Base-by-base conservation (phyloP, 1,284 basidiomycete species). In the Ceratobasidium sp. region DNA sequence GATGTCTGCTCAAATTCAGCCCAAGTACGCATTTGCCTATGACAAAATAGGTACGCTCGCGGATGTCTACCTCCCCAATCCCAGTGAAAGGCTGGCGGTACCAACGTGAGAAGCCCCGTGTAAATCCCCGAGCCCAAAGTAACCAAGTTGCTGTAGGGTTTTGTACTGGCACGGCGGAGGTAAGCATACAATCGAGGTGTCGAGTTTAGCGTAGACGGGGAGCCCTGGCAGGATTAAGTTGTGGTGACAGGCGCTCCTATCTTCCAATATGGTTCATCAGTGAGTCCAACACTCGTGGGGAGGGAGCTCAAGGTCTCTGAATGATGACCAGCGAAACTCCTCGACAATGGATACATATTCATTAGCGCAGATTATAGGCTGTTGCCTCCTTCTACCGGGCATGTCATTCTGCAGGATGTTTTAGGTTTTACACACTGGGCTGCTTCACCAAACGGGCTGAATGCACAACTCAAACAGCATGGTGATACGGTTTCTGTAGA, bases 291-390 rank as follows among this genome's bases (percentile, higher is more conserved):
- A 16, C 14, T 16, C 3, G 18, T 43, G n/a, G n/a, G n/a, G n/a
- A n/a, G n/a, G n/a, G n/a, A n/a, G n/a, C n/a, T n/a, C n/a, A n/a
- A n/a, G n/a, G n/a, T n/a, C n/a, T n/a, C n/a, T n/a, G n/a, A 39
- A 4, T 26, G 45, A 28, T 28, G 28, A 4, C 4, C 16, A 62
- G 59, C 16, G 3, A 62, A 46, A 30, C 41, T 62, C 16, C 36
- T 80, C 45, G 77, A 78, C 1, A 78, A 80, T 4, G 87, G 87
- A n/a, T 82, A 83, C 72, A 83, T 82, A 0, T 87, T 90, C 76
- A 81, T 90, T 48, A 86, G 85, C 52, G 84, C 85, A 1, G 88
- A 91, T 76, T 89, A 90, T 76, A 82, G 84, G 8, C 84, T 91
- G 3, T 67, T 89, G 2, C 85, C 87, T 0, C 87, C 88, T 0